Percentiles rank a stretch among this genome's conserved stretches.
Conservation (phyloP, 169 alveolate species). For the Eimeria maxima region DNA sequence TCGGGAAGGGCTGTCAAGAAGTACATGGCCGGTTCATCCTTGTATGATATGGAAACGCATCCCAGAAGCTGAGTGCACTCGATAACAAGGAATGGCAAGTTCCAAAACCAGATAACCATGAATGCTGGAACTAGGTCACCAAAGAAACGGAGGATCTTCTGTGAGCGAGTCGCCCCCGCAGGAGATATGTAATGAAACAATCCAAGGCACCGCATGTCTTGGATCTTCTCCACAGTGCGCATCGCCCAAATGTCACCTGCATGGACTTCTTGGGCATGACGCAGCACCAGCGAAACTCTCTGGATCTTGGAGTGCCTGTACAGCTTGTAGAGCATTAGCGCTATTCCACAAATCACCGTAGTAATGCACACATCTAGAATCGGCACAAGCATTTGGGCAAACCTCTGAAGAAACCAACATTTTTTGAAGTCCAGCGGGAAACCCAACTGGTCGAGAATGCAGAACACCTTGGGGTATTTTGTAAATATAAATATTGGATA, state of each 20-base stretch:
- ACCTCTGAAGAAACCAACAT: conserved; percentile 80
- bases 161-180: conserved; percentile 19
- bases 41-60: conserved; percentile 78
- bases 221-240: conserved; percentile 73
- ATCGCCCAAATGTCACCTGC: conserved; percentile 78
- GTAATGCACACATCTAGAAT: conserved; percentile 61
- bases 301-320: conserved; percentile 53
- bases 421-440: conserved; percentile 50
- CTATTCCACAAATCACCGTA: conserved; percentile 65
- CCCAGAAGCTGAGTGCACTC: conserved; percentile 82
- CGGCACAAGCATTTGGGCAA: conserved; percentile 83
- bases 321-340: conserved; percentile 53
- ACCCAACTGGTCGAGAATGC: conserved; percentile 72
- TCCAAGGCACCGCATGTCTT: conserved; percentile 74
- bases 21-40: conserved; percentile 45
- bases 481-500: conserved; percentile 64
- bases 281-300: conserved; percentile 70
- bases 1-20: conserved; percentile 79
- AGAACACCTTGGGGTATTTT: conserved; percentile 67
- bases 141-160: conserved; percentile 48
- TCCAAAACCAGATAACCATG: conserved; percentile 83
- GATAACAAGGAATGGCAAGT: conserved; percentile 78
- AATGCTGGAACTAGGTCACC: conserved; percentile 83
- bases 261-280: conserved; percentile 80
- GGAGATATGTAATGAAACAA: conserved; percentile 77